Conservation (phyloP, 225 moss, liverwort and hornwort species). For the Sphagnum contortum region DNA sequence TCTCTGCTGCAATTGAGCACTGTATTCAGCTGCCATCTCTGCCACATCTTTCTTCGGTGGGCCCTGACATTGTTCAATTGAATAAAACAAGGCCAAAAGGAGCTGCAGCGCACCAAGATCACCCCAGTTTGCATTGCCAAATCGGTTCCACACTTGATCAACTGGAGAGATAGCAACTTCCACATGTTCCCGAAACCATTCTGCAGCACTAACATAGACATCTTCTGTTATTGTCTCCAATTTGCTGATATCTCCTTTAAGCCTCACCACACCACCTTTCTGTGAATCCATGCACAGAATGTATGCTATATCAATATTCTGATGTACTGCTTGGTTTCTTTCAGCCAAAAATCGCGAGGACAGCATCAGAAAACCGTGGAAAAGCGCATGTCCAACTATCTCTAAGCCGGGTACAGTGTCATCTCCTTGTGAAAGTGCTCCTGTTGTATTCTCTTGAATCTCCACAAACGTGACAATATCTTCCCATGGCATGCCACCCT, state of each 20-base stretch:
- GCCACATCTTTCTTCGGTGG: slow-evolving; percentile 73
- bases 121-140: slow-evolving; percentile 91
- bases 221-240: slow-evolving; percentile 70
- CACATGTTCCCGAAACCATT: slow-evolving; percentile 80
- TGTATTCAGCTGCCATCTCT: slow-evolving; percentile 90
- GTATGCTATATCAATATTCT: slow-evolving; percentile 70
- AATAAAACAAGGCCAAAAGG: slow-evolving; percentile 66
- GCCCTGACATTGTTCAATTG: slow-evolving; percentile 85
- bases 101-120: slow-evolving; percentile 82
- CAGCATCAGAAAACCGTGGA: slow-evolving; percentile 86
- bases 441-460: slow-evolving; percentile 56
- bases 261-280: slow-evolving; percentile 72
- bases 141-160: slow-evolving; percentile 78
- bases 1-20: slow-evolving; percentile 70
- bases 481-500: slow-evolving; percentile 74
- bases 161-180: slow-evolving; percentile 66
- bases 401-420: slow-evolving; percentile 46
- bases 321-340: slow-evolving; percentile 40
- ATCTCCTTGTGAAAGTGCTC: slow-evolving; percentile 34
- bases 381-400: slow-evolving; percentile 80
- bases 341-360: slow-evolving; percentile 68
- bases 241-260: slow-evolving; percentile 81
- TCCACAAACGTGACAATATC: slow-evolving; percentile 81
- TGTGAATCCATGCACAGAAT: slow-evolving; percentile 67
- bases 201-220: slow-evolving; percentile 67